Base-by-base conservation (phyloP, 2,329 filamentous ascomycete species). In the Trichoderma sp. region DNA sequence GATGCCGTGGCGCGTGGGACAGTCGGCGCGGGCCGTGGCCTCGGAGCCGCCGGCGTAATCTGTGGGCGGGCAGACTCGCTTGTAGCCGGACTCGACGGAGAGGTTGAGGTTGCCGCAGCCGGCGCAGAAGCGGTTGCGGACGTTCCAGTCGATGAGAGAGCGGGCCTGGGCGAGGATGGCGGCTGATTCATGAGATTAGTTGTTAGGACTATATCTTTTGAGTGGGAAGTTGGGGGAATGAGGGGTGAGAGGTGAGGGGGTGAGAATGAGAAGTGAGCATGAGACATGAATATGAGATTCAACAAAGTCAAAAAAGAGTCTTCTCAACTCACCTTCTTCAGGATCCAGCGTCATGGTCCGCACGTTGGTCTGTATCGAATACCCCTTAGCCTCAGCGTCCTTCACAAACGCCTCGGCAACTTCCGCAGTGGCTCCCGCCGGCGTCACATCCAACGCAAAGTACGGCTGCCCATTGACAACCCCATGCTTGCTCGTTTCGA, bases 131-230 rank as follows among this genome's bases (percentile, higher is more conserved):
- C 92, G 92, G 82, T 97, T 97, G 66, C 95, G 92, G 30, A 87
- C 87, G 83, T 99, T 98, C 96, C 96, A 99, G 84, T 98, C 96
- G 43, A 97, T 85, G 30, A 98, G 86, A 60, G 94, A 92, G 70
- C 95, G 91, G 8, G 94, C 93, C 82, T 97, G 93, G 15, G 94
- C 95, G 76, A 94, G 97, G 60, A 97, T 92, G 64, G 95, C 94
- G 72, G 95, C 96, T 96, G 74, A 3, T 32, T 32, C 4, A 30
- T 18, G 28, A 24, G 8, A 14, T 28, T 21, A 47, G 24, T 47
- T 43, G 36, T 64, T 3, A 28, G 15, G 4, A 21, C 6, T 8
- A 15, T 21, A 18, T 36, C 11, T 14, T 26, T 5, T 14, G 21
- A 18, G 14, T 21, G 43, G 6, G 14, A 21, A 4, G 39, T 32